phyloP scores from a whole-genome alignment of 495 filamentous ascomycete species.

The Chaetomium tenue region DNA sequence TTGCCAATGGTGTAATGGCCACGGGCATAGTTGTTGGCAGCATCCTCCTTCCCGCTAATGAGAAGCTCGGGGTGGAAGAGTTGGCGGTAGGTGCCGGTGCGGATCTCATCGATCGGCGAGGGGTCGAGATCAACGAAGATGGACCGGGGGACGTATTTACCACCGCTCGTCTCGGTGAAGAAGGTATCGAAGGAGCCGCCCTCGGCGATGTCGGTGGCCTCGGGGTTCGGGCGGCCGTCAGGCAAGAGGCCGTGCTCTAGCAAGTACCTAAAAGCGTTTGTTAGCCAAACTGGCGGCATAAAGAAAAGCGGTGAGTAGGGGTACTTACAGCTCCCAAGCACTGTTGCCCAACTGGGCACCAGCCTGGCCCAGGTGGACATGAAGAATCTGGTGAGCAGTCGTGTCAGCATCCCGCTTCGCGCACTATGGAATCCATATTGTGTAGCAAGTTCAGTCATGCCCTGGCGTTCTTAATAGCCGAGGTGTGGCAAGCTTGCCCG shows the following conservation, averaged over 20 bases:
- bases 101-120: slow-evolving; percentile 89
- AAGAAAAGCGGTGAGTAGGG: slow-evolving; percentile 43
- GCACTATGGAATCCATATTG: slow-evolving; percentile 6
- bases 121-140: slow-evolving; percentile 90
- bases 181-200: slow-evolving; percentile 83
- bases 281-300: slow-evolving; percentile 18
- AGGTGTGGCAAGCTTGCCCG: slow-evolving; percentile 1
- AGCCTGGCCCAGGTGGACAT: slow-evolving; percentile 91
- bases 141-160: slow-evolving; percentile 88
- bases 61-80: slow-evolving; percentile 87
- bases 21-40: slow-evolving; percentile 92
- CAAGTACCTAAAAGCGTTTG: slow-evolving; percentile 61
- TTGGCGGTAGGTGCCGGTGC: slow-evolving; percentile 76
- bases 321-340: slow-evolving; percentile 88
- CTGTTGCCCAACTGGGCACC: slow-evolving; percentile 91
- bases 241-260: slow-evolving; percentile 83
- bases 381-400: slow-evolving; percentile 61
- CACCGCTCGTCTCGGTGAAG: slow-evolving; percentile 80
- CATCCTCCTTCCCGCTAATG: slow-evolving; percentile 91
- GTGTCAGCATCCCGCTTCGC: slow-evolving; percentile 21
- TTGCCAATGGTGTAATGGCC: slow-evolving; percentile 93
- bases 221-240: slow-evolving; percentile 69
- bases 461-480: not conserved
- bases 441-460: slow-evolving; percentile 3
- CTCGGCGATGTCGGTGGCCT: slow-evolving; percentile 58